These are phyloP conservation scores for Biscogniauxia marginata DNA, from an alignment of 2,329 filamentous ascomycete genomes.

Conservation along the genomic window DNA sequence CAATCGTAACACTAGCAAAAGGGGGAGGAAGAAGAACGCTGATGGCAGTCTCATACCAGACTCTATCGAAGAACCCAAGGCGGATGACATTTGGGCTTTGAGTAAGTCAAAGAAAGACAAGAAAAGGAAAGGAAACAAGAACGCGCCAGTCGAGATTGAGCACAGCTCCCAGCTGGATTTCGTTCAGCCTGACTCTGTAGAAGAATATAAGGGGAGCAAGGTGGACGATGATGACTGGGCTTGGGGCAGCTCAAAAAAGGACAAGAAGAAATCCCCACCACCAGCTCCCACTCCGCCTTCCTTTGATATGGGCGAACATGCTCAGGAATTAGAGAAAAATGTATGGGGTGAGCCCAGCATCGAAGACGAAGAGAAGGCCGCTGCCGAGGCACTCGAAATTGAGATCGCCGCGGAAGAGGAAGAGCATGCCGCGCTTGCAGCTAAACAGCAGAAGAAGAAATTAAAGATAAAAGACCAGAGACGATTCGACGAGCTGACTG, in stretches of 20 bases:
- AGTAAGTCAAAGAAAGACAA: conserved; percentile 43
- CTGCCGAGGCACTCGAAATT: conserved; percentile 27
- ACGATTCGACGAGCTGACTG: conserved; percentile 35
- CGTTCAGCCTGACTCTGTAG: conserved; percentile 45
- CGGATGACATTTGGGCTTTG: conserved; percentile 39
- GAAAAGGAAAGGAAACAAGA: conserved; percentile 55
- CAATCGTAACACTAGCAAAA: conserved; percentile 15
- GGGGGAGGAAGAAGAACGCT: conserved; percentile 27
- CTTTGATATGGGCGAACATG: conserved; percentile 39
- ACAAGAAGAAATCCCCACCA: conserved; percentile 46
- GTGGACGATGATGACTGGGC: conserved; percentile 45
- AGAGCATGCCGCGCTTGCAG: conserved; percentile 32
- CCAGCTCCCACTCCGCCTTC: conserved; percentile 48
- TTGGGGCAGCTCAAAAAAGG: conserved; percentile 39
- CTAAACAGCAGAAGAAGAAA: conserved; percentile 30
- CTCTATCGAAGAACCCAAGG: conserved; percentile 42
- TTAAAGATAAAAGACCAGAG: conserved; percentile 30
- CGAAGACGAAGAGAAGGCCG: conserved; percentile 39
- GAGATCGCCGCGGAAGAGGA: conserved; percentile 42
- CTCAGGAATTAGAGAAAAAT: conserved; percentile 34
- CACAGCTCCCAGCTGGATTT: conserved; percentile 46
- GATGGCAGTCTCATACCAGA: conserved; percentile 39
- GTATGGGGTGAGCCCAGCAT: conserved; percentile 28
- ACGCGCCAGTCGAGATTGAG: conserved; percentile 47
- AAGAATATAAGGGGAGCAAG: conserved; percentile 43